Evolutionary conservation across 441 rosid species (phyloP).

Genomic region (Erysimum cheiri): DNA sequence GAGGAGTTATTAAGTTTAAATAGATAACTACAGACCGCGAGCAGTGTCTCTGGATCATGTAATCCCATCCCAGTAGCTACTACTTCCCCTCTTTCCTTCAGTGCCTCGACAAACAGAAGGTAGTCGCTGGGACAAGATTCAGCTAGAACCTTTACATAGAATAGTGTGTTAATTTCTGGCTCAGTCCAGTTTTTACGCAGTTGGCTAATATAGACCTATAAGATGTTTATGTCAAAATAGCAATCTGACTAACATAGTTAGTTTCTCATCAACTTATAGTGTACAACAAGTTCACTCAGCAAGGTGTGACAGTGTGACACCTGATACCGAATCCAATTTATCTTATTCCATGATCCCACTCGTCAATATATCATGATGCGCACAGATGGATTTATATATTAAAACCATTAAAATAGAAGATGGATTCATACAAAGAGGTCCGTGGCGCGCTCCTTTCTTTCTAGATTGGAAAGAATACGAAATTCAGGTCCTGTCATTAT

Average conservation of each 20-base stretch:
- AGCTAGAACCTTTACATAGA: conserved; percentile 72
- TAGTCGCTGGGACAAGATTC: conserved; percentile 75
- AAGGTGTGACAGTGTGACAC: background rate
- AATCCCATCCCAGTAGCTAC: conserved; percentile 96
- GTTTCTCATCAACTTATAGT: conserved; percentile 8
- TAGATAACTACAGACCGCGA: conserved; percentile 54
- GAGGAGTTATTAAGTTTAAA: background rate
- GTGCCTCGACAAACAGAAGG: conserved; percentile 78
- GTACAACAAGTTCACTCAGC: conserved; percentile 2
- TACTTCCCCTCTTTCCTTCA: conserved; percentile 69
- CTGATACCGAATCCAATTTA: conserved; percentile 8
- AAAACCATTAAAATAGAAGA: background rate
- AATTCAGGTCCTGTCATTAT: conserved; percentile 72
- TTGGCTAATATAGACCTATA: background rate
- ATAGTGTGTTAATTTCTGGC: conserved; percentile 13
- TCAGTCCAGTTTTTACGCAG: conserved; percentile 13
- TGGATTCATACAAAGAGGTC: conserved; percentile 58
- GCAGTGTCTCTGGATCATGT: conserved; percentile 81
- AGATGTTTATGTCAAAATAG: background rate
- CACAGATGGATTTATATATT: conserved; percentile 5
- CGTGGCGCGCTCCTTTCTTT: conserved; percentile 61
- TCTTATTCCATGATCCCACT: background rate
- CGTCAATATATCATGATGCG: background rate
- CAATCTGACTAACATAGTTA: conserved; percentile 1
- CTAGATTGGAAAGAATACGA: conserved; percentile 58